Evolutionary conservation across 768 basidiomycete genomes (phyloP).

Genomic region (Flagelloscypha sp.): DNA sequence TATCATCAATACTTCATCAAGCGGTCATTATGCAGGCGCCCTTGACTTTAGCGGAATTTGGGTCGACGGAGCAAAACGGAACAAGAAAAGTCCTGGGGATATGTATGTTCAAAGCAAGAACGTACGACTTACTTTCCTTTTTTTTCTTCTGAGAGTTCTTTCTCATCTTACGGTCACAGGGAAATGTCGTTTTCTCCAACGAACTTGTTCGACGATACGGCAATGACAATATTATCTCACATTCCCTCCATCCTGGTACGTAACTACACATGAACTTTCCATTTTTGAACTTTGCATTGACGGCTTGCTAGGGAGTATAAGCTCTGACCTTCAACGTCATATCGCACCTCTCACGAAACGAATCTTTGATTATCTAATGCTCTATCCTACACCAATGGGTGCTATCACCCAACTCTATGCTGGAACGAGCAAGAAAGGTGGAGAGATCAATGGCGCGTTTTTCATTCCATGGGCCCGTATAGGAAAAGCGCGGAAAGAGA

Average conservation of each 20-base stretch:
- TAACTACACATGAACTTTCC: conserved; percentile 7
- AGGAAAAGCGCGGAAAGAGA: conserved; percentile 16
- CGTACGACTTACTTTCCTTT: too few relatives aligned
- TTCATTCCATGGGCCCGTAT: conserved; percentile 26
- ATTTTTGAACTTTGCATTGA: conserved; percentile 6
- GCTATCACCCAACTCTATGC: conserved; percentile 36
- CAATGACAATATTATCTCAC: conserved; percentile 16
- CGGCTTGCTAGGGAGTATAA: conserved; percentile 16
- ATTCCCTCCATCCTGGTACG: conserved; percentile 17
- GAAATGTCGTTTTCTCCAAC: conserved; percentile 15
- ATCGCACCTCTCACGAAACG: conserved; percentile 3
- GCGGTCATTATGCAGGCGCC: conserved; percentile 3
- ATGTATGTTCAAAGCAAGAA: conserved; percentile 11
- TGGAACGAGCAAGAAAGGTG: conserved; percentile 26
- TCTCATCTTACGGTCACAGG: conserved; percentile 8
- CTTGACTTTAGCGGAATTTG: conserved; percentile 16
- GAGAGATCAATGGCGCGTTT: conserved; percentile 24
- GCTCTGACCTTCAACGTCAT: conserved; percentile 26
- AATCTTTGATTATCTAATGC: conserved; percentile 12
- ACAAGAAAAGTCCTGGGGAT: not conserved
- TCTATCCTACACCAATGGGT: conserved; percentile 21
- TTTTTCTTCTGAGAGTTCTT: conserved; percentile 1
- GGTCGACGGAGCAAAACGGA: conserved; percentile 12
- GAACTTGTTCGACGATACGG: conserved; percentile 17
- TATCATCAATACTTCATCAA: conserved; percentile 15